A percentile compares a stretch with the other conserved stretches of the same genome.
Conservation (phyloP, 306 rosid genomes). For the Cajanus cajan region DNA sequence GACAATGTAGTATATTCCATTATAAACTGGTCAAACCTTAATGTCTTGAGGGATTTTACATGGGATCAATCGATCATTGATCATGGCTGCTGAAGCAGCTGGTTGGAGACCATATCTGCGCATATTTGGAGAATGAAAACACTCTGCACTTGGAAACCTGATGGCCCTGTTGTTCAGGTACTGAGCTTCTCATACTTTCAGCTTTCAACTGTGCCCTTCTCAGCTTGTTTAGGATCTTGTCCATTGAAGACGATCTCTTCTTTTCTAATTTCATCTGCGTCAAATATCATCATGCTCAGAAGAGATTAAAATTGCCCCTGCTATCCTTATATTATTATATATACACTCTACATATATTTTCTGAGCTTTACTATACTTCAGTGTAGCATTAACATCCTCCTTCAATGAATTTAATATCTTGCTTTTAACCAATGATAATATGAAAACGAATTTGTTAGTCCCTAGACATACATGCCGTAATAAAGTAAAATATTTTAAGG, state of each 20-base stretch:
- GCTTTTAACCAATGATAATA: neutral
- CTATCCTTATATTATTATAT: neutral
- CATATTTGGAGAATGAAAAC: slow-evolving; percentile 23
- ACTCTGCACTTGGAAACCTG: slow-evolving; percentile 23
- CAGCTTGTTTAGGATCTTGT: slow-evolving; percentile 66
- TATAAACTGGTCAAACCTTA: slow-evolving; percentile 4
- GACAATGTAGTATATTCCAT: neutral
- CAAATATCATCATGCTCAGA: slow-evolving; percentile 16
- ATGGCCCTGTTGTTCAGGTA: slow-evolving; percentile 19
- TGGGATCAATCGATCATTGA: neutral
- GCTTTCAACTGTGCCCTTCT: slow-evolving; percentile 66
- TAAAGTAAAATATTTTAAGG: neutral
- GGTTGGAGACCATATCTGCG: slow-evolving; percentile 22
- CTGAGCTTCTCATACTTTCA: slow-evolving; percentile 55
- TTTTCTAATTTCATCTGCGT: slow-evolving; percentile 76
- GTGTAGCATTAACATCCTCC: neutral
- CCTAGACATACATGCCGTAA: neutral
- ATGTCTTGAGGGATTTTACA: neutral
- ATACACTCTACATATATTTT: neutral
- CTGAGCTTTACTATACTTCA: neutral
- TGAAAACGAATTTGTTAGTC: neutral
- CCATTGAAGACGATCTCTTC: slow-evolving; percentile 70
- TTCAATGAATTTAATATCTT: neutral
- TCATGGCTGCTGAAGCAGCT: slow-evolving; percentile 34
- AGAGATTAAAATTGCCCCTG: neutral